Base-by-base conservation (phyloP, 108 stramenopile species). In the Cafeteria roenbergensis region DNA sequence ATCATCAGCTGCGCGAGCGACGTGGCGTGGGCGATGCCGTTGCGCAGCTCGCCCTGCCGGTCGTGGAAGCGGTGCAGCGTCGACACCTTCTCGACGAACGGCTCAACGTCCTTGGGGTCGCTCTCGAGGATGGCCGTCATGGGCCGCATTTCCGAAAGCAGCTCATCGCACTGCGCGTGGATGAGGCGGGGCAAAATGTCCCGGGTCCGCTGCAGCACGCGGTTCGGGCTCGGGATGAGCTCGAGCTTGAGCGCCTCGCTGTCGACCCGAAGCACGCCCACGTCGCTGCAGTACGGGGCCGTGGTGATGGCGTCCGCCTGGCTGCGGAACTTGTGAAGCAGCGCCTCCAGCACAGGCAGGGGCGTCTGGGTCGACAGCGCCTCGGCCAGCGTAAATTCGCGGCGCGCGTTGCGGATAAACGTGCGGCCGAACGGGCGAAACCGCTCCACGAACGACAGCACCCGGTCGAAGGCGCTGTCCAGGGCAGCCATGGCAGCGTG, bases 261-360 rank as follows among this genome's bases (percentile, higher is more conserved):
- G 59, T 84, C 77, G 34, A 84, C 76, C n/a, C 69, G 72, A 52
- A 82, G 55, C 17, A 84, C 78, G 24, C 78, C 79, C 27, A 82
- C 77, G 54, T 80, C 77, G 17, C 79, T 79, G 28, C 31, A 24
- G 33, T 51, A 33, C 0, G 83, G 83, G 26, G 82, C 76, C 26
- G 63, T 57, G 34, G 54, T 35, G 65, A 84, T 82, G 17, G 69
- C 66, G 32, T 65, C 66, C 0, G 35, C 57, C 74, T 80, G 80
- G 32, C 24, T 62, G 34, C 57, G 52, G 73, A 69, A 82, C 63
- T 73, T 67, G 12, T 57, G 48, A 28, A 82, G 78, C 36, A 51
- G 60, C 9, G 24, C 29, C 63, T 69, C 67, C 59, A 75, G 79
- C 29, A 52, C 73, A 12, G 76, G 66, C n/a, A 81, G 67, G 48